Conservation (phyloP, 2,329 filamentous ascomycete species). For the Simplicillium sp. region DNA sequence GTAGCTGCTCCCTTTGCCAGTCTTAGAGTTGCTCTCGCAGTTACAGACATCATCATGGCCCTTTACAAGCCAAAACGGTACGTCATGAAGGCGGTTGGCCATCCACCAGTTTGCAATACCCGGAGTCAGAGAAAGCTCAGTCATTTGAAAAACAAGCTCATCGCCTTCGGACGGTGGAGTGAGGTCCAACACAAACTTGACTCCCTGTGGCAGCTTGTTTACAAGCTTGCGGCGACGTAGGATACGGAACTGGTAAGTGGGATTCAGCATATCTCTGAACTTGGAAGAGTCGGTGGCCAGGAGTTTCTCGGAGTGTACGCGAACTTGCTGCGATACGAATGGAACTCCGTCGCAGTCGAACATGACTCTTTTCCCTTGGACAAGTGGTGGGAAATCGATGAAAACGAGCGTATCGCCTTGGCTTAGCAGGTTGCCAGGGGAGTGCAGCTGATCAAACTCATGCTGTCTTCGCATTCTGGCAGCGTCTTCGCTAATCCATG, state of each 20-base stretch:
- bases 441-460: conserved; percentile 8
- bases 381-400: conserved; percentile 25
- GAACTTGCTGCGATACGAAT: conserved; percentile 26
- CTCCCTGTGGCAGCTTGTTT: conserved; percentile 25
- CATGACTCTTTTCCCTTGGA: conserved; percentile 8
- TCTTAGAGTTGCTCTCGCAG: conserved; percentile 11
- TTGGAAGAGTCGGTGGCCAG: conserved; percentile 34
- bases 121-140: conserved; percentile 46
- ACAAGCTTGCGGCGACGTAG: conserved; percentile 25
- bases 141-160: conserved; percentile 49
- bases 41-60: conserved; percentile 32
- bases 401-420: conserved; percentile 35
- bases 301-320: conserved; percentile 36
- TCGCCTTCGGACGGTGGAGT: conserved; percentile 54
- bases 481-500: too few species aligned
- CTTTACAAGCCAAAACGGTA: conserved; percentile 19
- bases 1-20: not conserved
- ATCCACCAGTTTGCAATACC: conserved; percentile 47
- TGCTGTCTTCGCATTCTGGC: not conserved
- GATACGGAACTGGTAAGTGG: conserved; percentile 28
- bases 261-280: conserved; percentile 34
- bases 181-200: conserved; percentile 53
- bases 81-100: conserved; percentile 21
- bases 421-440: conserved; percentile 10
- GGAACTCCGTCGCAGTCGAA: conserved; percentile 24